Percentiles rank a stretch among this genome's conserved stretches.
These are phyloP conservation scores for Triticum turgidum DNA, from an alignment of 176 grass and related monocot species.

Conservation along the genomic window DNA sequence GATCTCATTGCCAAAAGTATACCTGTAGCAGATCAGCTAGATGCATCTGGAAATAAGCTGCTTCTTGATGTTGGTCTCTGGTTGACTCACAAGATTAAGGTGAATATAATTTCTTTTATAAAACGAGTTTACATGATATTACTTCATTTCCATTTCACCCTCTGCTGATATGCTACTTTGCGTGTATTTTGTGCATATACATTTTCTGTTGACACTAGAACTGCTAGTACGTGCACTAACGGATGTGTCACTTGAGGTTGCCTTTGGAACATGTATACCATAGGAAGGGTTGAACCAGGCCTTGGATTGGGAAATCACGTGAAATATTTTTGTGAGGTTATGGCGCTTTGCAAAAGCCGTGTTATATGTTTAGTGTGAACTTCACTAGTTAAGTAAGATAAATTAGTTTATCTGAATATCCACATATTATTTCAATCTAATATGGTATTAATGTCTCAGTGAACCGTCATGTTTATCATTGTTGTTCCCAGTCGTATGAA, in stretches of 20 bases:
- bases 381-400: no score
- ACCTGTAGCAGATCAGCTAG: conserved; percentile 52
- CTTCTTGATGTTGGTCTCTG: conserved; percentile 96
- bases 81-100: conserved; percentile 98
- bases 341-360: no score
- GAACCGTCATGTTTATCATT: no score
- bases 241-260: neutral
- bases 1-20: conserved; percentile 88
- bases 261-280: conserved; percentile 1
- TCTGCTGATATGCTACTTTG: neutral
- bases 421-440: no score
- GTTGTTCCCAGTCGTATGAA: no score
- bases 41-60: conserved; percentile 96
- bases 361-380: no score
- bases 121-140: neutral
- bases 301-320: no score
- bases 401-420: no score
- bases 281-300: no score
- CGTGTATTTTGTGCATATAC: neutral
- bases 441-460: no score
- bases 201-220: neutral
- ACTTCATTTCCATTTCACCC: no score
- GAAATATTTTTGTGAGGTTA: no score
- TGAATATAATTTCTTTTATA: neutral
- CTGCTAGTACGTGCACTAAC: neutral